phyloP scores from a whole-genome alignment of 2,329 filamentous ascomycete genomes.

The Alternaria triticimaculans region DNA sequence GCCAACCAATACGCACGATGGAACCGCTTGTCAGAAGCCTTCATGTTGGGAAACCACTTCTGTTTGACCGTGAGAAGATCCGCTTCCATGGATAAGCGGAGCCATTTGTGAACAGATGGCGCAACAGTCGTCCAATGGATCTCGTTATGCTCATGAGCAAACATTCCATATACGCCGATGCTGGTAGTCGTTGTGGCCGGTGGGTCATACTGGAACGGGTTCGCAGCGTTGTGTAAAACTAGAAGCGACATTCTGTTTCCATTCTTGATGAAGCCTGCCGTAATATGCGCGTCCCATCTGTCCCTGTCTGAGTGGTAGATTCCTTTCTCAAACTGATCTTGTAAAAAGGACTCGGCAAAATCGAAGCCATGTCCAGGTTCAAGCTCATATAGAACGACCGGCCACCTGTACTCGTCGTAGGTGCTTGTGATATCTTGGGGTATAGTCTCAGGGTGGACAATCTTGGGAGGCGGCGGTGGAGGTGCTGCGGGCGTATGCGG shows the following conservation, averaged over 20 bases:
- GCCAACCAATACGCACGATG: slow-evolving; percentile 40
- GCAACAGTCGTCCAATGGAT: slow-evolving; percentile 37
- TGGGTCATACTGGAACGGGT: slow-evolving; percentile 22
- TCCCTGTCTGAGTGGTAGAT: slow-evolving; percentile 10
- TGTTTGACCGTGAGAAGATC: slow-evolving; percentile 12
- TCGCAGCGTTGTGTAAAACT: slow-evolving; percentile 34
- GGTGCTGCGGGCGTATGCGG: not conserved
- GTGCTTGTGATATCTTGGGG: slow-evolving; percentile 22
- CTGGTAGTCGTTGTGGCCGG: slow-evolving; percentile 18
- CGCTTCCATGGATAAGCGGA: not conserved
- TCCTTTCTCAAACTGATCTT: slow-evolving; percentile 11
- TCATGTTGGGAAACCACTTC: slow-evolving; percentile 23
- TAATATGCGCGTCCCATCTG: slow-evolving; percentile 22
- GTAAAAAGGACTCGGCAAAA: slow-evolving; percentile 19
- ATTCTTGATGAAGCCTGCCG: slow-evolving; percentile 32
- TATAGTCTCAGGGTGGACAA: slow-evolving; percentile 2
- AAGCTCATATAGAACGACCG: slow-evolving; percentile 29
- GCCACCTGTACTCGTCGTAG: slow-evolving; percentile 33
- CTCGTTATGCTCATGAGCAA: slow-evolving; percentile 21
- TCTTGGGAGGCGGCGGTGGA: not conserved
- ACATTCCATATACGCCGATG: slow-evolving; percentile 33
- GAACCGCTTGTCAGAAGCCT: slow-evolving; percentile 29
- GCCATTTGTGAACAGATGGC: not conserved
- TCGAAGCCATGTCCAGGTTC: slow-evolving; percentile 8
- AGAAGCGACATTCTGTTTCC: slow-evolving; percentile 29